Base-by-base conservation (phyloP, 2,329 filamentous ascomycete genomes). In the Aureobasidium vineae region DNA sequence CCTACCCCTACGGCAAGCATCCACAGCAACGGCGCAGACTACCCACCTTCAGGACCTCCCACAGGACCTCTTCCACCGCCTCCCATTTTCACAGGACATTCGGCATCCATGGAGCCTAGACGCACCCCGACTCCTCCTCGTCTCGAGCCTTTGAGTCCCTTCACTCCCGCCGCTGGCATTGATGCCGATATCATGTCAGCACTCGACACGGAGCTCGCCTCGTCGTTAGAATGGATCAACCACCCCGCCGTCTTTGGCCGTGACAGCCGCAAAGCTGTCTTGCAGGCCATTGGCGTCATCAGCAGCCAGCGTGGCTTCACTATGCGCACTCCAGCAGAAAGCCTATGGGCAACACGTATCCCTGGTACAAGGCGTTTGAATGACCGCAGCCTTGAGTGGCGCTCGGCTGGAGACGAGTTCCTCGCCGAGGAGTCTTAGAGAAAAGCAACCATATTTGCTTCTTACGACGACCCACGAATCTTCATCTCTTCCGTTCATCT, bases 221-320 rank as follows among this genome's bases (percentile, higher is more conserved):
- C 90, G 40, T 91, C 90, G 60, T 81, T 99, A 19, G 95, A 99
- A 78, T 99, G 95, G 95, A 98, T 99, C 77, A 92, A 90, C 75
- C 95, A 99, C 74, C 95, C 95, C 1, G 93, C 93, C 1, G 91
- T 98, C 2, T 99, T 99, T 75, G 89, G 90, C 10, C 88, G 95
- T 43, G 95, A 99, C 76, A 95, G 91, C 67, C 88, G 95, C 73
- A 99, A 99, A 81, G 92, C 94, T 5, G 93, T 99, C 2, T 83
- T 99, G 28, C 95, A 99, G 77, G 92, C 93, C 19, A 98, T 99
- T 71, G 94, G 95, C 7, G 93, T 98, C 69, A 97, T 99, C 72
- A 95, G 91, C 74, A 96, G 91, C 7, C 95, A 99, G 79, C 86
- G 95, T 54, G 93, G 90, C 13, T 97, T 94, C 75, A 98, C 95